phyloP scores from a whole-genome alignment of 805 yeast genomes.

The Starmerella scarabaei region DNA sequence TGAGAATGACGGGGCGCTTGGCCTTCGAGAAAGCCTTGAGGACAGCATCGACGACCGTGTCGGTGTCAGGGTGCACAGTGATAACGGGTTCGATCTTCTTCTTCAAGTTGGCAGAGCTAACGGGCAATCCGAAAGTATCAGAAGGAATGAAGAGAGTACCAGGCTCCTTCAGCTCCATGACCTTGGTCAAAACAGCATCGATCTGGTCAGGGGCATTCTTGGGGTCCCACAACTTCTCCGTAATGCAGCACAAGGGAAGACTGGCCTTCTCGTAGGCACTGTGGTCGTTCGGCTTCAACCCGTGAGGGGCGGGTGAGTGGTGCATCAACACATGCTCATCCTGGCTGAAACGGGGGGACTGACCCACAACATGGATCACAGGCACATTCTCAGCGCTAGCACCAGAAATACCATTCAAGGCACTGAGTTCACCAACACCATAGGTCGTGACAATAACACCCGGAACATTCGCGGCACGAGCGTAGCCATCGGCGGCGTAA shows the following conservation, averaged over 20 bases:
- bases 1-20: conserved; percentile 50
- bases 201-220: conserved; percentile 43
- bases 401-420: conserved; percentile 71
- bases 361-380: conserved; percentile 73
- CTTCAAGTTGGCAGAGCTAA: conserved; percentile 30
- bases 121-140: conserved; percentile 42
- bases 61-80: conserved; percentile 23
- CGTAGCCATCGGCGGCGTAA: conserved; percentile 83
- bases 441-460: conserved; percentile 62
- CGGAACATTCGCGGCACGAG: conserved; percentile 48
- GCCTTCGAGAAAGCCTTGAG: conserved; percentile 40
- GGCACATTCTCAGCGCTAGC: conserved; percentile 74
- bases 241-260: conserved; percentile 41
- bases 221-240: conserved; percentile 37
- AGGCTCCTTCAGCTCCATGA: conserved; percentile 52
- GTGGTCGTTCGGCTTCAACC: conserved; percentile 44
- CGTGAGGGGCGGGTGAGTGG: conserved; percentile 29
- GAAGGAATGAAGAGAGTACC: conserved; percentile 71
- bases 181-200: conserved; percentile 49
- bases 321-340: conserved; percentile 28
- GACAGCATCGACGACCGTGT: conserved; percentile 34
- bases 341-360: conserved; percentile 37
- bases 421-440: conserved; percentile 85
- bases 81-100: conserved; percentile 26
- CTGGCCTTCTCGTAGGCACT: conserved; percentile 53